phyloP scores from a whole-genome alignment of 345 rosid genomes.

The Gossypium stocksii region DNA sequence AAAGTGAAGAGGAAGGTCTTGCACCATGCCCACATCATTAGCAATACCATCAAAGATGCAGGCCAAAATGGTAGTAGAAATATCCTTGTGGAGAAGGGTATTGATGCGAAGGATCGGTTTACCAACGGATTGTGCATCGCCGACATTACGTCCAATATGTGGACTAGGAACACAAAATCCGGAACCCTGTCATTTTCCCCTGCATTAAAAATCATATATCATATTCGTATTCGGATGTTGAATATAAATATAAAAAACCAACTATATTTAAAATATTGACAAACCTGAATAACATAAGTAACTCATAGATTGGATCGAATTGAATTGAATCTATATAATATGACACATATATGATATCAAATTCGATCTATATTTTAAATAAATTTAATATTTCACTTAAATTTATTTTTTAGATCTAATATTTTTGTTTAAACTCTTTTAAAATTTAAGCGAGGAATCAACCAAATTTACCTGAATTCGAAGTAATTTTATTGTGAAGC shows the following conservation, averaged over 20 bases:
- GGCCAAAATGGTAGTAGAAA: constrained; percentile 56
- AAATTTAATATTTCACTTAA: too few species aligned
- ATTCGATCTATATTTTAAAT: accelerated
- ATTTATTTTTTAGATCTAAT: too few species aligned
- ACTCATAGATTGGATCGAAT: accelerated
- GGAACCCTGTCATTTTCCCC: constrained; percentile 39
- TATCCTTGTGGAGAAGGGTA: constrained; percentile 41
- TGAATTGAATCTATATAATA: too few species aligned
- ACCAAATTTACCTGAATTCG: constrained; percentile 35
- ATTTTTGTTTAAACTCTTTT: too few species aligned
- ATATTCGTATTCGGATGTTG: too few species aligned
- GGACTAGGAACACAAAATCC: constrained; percentile 93
- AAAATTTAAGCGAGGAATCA: too few species aligned
- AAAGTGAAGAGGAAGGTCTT: constrained; percentile 54
- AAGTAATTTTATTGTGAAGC: constrained; percentile 43
- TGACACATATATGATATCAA: too few species aligned
- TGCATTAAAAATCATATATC: neutral
- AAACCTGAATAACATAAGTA: too few species aligned
- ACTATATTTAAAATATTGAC: too few species aligned
- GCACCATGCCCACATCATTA: constrained; percentile 73
- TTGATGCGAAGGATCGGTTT: constrained; percentile 47
- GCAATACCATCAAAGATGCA: constrained; percentile 31
- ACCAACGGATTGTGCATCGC: constrained; percentile 67
- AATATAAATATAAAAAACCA: too few species aligned
- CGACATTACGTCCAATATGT: constrained; percentile 64